Percentiles rank a stretch among this genome's conserved stretches.
phyloP scores from a whole-genome alignment of 257 asterid genomes.

The Solanum clarkiae region DNA sequence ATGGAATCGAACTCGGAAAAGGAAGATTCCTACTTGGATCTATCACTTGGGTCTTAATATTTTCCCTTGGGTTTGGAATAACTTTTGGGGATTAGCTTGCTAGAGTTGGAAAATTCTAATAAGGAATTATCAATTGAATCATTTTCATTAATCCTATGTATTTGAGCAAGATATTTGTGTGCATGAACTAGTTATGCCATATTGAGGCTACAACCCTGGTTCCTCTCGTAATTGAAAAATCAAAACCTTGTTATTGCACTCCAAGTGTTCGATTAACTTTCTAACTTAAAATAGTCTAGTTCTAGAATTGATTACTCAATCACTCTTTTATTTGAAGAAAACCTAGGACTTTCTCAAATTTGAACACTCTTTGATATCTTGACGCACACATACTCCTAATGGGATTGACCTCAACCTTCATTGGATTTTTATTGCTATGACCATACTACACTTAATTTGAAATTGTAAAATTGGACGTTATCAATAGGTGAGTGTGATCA shows the following conservation, averaged over 20 bases:
- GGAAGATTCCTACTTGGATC: background rate
- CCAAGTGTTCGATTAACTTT: background rate
- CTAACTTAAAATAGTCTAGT: background rate
- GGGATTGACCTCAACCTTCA: too few species aligned
- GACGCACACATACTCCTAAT: too few species aligned
- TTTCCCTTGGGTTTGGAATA: background rate
- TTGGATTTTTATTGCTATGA: too few species aligned
- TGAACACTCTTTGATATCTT: too few species aligned
- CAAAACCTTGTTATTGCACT: background rate
- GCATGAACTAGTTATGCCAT: background rate
- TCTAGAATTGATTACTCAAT: background rate
- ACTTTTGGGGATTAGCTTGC: background rate
- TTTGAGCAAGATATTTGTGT: background rate
- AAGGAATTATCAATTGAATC: background rate
- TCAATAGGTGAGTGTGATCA: background rate
- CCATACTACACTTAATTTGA: too few species aligned
- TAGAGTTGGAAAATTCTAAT: background rate
- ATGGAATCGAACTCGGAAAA: background rate
- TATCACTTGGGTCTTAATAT: background rate
- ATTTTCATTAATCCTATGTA: background rate
- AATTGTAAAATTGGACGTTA: background rate
- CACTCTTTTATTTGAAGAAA: background rate
- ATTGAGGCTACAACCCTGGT: background rate
- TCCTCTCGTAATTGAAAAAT: background rate
- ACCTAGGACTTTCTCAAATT: background rate